Evolutionary conservation across 2,329 filamentous ascomycete species (phyloP).

Genomic region (Aspergillus pseudonomiae): DNA sequence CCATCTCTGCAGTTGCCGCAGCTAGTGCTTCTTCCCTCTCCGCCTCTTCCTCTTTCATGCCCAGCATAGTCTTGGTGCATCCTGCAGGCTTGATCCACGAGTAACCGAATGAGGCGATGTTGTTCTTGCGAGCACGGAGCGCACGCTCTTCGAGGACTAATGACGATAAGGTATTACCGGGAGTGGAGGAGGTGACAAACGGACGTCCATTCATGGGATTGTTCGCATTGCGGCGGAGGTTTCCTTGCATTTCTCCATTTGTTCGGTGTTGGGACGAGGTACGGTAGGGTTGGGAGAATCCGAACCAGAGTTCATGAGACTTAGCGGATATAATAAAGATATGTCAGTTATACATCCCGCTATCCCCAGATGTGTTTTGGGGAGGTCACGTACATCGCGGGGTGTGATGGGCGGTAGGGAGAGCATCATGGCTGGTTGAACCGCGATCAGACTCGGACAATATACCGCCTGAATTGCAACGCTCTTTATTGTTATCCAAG

Average conservation of each 20-base stretch:
- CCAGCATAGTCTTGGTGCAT: slow-evolving; percentile 84
- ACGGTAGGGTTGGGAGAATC: slow-evolving; percentile 59
- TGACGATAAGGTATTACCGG: slow-evolving; percentile 65
- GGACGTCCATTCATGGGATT: slow-evolving; percentile 29
- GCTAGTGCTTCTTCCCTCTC: slow-evolving; percentile 86
- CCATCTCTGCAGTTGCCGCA: slow-evolving; percentile 73
- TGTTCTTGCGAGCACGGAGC: slow-evolving; percentile 74
- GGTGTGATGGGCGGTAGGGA: slow-evolving; percentile 70
- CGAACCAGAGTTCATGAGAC: slow-evolving; percentile 76
- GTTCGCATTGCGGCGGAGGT: slow-evolving; percentile 17
- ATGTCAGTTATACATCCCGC: slow-evolving; percentile 22
- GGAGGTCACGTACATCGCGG: slow-evolving; percentile 62
- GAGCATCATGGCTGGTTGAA: slow-evolving; percentile 49
- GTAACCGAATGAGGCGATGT: slow-evolving; percentile 84
- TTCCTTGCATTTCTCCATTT: slow-evolving; percentile 10
- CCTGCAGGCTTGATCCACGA: slow-evolving; percentile 90
- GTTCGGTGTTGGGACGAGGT: slow-evolving; percentile 31
- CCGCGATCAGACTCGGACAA: neutral
- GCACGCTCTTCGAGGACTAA: slow-evolving; percentile 76
- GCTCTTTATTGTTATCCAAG: neutral
- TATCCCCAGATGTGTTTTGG: neutral
- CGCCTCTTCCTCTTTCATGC: slow-evolving; percentile 83
- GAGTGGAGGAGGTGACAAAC: slow-evolving; percentile 56
- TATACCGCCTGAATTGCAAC: neutral
- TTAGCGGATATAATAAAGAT: slow-evolving; percentile 34